phyloP scores from a whole-genome alignment of 176 grass and related monocot genomes.

The Carex pumila region DNA sequence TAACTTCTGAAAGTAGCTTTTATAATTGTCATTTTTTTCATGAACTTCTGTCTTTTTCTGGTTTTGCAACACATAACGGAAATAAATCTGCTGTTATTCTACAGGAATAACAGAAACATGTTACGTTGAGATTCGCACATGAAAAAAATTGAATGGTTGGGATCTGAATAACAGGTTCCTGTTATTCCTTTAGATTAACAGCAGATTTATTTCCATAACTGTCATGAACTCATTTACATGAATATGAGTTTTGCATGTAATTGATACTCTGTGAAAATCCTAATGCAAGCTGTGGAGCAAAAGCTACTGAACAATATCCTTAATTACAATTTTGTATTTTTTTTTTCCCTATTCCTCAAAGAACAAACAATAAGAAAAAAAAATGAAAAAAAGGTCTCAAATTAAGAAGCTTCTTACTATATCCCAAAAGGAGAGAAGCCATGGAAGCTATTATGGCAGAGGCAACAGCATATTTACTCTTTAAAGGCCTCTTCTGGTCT shows the following conservation, averaged over 20 bases:
- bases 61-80: neutral
- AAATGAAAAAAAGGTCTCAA: neutral
- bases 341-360: neutral
- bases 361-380: neutral
- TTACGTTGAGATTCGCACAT: no score
- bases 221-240: no score
- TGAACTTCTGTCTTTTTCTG: neutral
- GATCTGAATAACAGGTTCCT: no score
- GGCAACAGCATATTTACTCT: constrained; percentile 1
- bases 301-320: neutral
- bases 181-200: no score
- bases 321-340: neutral
- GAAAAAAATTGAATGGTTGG: no score
- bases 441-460: constrained; percentile 18
- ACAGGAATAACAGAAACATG: no score
- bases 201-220: no score
- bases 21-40: neutral
- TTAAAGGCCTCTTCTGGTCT: neutral
- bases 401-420: neutral
- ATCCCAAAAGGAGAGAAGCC: constrained; percentile 25
- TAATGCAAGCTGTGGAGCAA: neutral
- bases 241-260: neutral
- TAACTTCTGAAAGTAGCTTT: neutral
- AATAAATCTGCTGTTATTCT: no score
- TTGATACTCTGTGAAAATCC: neutral